Percentiles rank a stretch among this genome's conserved stretches.
Conservation (phyloP, 176 grass and related monocot genomes). For the Pontederia crassipes region DNA sequence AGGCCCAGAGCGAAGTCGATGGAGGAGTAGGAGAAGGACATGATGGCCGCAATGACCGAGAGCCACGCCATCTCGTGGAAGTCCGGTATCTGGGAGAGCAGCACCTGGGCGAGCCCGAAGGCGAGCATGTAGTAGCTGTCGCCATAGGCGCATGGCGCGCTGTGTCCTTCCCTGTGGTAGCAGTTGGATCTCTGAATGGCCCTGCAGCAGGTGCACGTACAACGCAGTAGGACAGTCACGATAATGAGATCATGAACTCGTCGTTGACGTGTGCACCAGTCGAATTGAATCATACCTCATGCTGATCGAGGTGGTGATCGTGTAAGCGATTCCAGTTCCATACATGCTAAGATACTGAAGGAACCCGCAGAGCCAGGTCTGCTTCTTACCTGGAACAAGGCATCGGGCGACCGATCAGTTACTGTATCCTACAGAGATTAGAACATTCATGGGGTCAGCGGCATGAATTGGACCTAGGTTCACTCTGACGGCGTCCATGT, state of each 20-base stretch:
- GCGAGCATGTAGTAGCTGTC: constrained; percentile 52
- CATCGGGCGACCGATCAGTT: background rate
- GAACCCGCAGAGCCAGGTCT: constrained; percentile 51
- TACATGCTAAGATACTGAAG: constrained; percentile 51
- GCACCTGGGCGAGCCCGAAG: constrained; percentile 42
- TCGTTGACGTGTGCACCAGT: too few relatives aligned
- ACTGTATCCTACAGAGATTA: background rate
- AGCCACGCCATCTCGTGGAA: constrained; percentile 77
- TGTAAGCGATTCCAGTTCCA: constrained; percentile 49
- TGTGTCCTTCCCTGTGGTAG: constrained; percentile 48
- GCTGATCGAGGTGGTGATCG: constrained; percentile 51
- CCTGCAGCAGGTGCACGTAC: constrained; percentile 12
- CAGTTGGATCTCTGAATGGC: constrained; percentile 52
- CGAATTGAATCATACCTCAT: constrained; percentile 24
- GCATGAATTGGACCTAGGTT: constrained; percentile 24
- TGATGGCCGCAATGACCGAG: constrained; percentile 48
- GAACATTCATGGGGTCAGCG: background rate
- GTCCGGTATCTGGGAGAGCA: constrained; percentile 59
- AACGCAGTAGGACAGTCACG: too few relatives aligned
- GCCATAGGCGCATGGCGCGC: constrained; percentile 37
- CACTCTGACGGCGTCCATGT: constrained; percentile 51
- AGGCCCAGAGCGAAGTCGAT: constrained; percentile 48
- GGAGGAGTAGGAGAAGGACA: constrained; percentile 68
- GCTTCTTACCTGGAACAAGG: constrained; percentile 41
- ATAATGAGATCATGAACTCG: too few relatives aligned